A percentile compares a stretch with the other conserved stretches of the same genome.
Conservation (phyloP, 2,329 filamentous ascomycete species). For the Coniochaeta pulveracea region DNA sequence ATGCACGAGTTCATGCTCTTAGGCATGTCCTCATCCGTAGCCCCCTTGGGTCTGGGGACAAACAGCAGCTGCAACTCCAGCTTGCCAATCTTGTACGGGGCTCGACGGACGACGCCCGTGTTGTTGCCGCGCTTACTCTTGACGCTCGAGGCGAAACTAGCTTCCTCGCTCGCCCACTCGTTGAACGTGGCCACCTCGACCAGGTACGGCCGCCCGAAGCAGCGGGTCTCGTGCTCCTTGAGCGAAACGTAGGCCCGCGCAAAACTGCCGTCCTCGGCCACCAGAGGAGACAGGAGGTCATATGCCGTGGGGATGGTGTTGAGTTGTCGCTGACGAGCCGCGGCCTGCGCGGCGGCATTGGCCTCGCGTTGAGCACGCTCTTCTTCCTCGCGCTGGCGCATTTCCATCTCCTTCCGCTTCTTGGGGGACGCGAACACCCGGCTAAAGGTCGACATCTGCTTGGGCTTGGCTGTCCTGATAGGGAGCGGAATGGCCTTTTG, state of each 20-base stretch:
- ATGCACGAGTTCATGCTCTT: slow-evolving; percentile 99
- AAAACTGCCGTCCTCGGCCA: slow-evolving; percentile 88
- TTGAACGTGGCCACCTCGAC: slow-evolving; percentile 95
- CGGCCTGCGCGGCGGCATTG: slow-evolving; percentile 25
- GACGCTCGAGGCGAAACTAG: slow-evolving; percentile 67
- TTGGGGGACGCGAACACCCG: slow-evolving; percentile 89
- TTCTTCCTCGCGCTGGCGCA: slow-evolving; percentile 72
- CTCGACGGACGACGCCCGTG: slow-evolving; percentile 61
- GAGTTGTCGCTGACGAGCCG: slow-evolving; percentile 32
- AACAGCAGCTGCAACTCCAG: slow-evolving; percentile 89
- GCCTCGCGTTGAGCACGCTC: slow-evolving; percentile 59
- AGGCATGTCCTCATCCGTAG: slow-evolving; percentile 90
- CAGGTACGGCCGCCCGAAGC: slow-evolving; percentile 78
- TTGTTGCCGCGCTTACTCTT: slow-evolving; percentile 82
- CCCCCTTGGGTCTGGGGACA: slow-evolving; percentile 80
- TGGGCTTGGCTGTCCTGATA: slow-evolving; percentile 54
- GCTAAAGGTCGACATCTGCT: slow-evolving; percentile 73
- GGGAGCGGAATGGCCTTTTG: slow-evolving; percentile 37
- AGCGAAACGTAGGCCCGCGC: slow-evolving; percentile 87
- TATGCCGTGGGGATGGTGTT: slow-evolving; percentile 62
- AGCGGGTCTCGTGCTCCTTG: slow-evolving; percentile 80
- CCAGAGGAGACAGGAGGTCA: slow-evolving; percentile 76
- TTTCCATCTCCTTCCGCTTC: slow-evolving; percentile 90
- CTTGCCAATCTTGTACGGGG: slow-evolving; percentile 95
- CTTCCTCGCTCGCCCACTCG: slow-evolving; percentile 91